A percentile compares a stretch with the other conserved stretches of the same genome.
These are phyloP conservation scores for Cardamine chenopodiifolia DNA, from an alignment of 345 rosid genomes.

Conservation along the genomic window DNA sequence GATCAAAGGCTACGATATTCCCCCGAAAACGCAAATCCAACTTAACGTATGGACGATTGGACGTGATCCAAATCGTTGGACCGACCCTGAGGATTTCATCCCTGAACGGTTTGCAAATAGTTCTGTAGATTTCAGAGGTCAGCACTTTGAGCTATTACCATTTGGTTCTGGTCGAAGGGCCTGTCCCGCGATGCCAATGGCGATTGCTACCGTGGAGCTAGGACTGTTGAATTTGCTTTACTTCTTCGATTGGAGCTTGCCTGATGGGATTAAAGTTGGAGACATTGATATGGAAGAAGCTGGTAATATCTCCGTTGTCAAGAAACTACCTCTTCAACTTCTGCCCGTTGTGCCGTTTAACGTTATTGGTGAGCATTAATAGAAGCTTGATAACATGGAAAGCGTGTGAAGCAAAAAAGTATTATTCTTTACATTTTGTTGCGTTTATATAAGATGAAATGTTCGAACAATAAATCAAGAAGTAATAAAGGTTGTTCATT, in stretches of 20 bases:
- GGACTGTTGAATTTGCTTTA: conserved; percentile 36
- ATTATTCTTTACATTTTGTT: too few species aligned
- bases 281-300: conserved; percentile 40
- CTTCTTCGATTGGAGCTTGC: conserved; percentile 38
- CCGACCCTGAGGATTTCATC: conserved; percentile 48
- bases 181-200: conserved; percentile 51
- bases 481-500: too few species aligned
- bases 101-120: conserved; percentile 53
- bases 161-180: conserved; percentile 63
- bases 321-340: conserved; percentile 46
- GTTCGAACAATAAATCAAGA: too few species aligned
- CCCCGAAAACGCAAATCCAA: conserved; percentile 49
- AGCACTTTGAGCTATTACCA: conserved; percentile 47
- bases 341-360: not conserved
- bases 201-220: conserved; percentile 19
- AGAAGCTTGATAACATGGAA: not conserved
- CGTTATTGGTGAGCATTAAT: not conserved
- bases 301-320: conserved; percentile 10
- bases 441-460: too few species aligned
- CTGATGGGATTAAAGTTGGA: conserved; percentile 25
- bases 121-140: conserved; percentile 51
- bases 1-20: conserved; percentile 50
- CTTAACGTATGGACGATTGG: conserved; percentile 57
- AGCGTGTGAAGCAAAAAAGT: too few species aligned
- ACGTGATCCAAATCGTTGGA: conserved; percentile 55